These are phyloP conservation scores for Stropharia rugosoannulata DNA, from an alignment of 768 basidiomycete genomes.

Conservation along the genomic window DNA sequence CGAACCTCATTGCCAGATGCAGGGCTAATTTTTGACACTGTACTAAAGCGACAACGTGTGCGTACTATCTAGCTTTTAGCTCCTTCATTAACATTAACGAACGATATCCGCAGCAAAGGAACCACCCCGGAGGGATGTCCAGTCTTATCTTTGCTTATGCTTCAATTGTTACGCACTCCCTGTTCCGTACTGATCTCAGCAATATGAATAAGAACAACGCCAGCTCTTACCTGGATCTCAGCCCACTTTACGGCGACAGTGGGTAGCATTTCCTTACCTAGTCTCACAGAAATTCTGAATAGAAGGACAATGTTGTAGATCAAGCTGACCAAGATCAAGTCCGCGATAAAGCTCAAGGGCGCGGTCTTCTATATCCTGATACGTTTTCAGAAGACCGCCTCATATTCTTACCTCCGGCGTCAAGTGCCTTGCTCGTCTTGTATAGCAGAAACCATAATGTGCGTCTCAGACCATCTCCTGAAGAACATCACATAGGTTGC, in stretches of 20 bases:
- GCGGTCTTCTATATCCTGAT: constrained; percentile 54
- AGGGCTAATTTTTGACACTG: constrained; percentile 59
- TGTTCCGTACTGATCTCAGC: constrained; percentile 47
- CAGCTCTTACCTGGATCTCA: constrained; percentile 56
- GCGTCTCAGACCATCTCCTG: constrained; percentile 10
- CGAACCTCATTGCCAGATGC: constrained; percentile 51
- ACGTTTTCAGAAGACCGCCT: constrained; percentile 52
- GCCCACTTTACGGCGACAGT: constrained; percentile 53
- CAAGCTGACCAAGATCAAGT: constrained; percentile 39
- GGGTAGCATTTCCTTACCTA: constrained; percentile 12
- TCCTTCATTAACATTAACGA: background rate
- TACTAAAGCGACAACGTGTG: constrained; percentile 40
- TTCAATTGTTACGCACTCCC: constrained; percentile 57
- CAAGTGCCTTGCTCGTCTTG: constrained; percentile 52
- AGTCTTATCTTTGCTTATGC: constrained; percentile 68
- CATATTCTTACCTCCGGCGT: constrained; percentile 51
- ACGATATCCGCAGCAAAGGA: constrained; percentile 23
- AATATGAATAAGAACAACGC: constrained; percentile 51
- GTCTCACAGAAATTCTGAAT: background rate
- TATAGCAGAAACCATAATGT: constrained; percentile 64
- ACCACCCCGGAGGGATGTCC: constrained; percentile 60
- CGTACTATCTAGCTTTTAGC: background rate
- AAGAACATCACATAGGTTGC: background rate
- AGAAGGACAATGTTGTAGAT: constrained; percentile 21
- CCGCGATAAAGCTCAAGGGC: constrained; percentile 44